phyloP scores from a whole-genome alignment of 1,284 basidiomycete species.

The Melampsora larici-populina region DNA sequence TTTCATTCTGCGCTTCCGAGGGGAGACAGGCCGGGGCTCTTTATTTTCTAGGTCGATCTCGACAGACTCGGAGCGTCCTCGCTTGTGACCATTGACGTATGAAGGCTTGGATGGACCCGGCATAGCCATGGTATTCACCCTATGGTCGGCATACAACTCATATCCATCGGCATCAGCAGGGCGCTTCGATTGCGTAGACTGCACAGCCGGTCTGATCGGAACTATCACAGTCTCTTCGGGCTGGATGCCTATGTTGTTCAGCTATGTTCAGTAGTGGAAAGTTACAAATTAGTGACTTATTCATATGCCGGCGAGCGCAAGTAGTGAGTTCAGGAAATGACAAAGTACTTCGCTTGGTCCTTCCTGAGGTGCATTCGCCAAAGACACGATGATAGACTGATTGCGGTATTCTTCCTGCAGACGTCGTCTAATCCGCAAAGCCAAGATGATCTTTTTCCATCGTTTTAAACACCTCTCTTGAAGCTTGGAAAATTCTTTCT shows the following conservation, averaged over 20 bases:
- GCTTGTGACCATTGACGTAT: neutral
- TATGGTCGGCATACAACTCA: constrained; percentile 36
- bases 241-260: neutral
- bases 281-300: neutral
- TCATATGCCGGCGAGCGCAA: neutral
- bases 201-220: neutral
- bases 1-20: neutral
- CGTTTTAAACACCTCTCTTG: constrained; percentile 78
- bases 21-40: neutral
- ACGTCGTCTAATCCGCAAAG: constrained; percentile 76
- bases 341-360: constrained; percentile 15
- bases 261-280: neutral
- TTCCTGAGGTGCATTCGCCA: constrained; percentile 14
- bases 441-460: constrained; percentile 84
- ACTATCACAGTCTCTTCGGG: neutral
- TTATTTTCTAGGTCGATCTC: neutral
- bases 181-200: neutral
- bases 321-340: neutral
- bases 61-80: neutral
- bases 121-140: constrained; percentile 21
- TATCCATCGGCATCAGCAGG: neutral
- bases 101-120: neutral
- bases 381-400: neutral
- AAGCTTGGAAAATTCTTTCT: constrained; percentile 71
- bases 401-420: constrained; percentile 72